phyloP scores from a whole-genome alignment of 495 filamentous ascomycete genomes.

The Letharia columbiana region DNA sequence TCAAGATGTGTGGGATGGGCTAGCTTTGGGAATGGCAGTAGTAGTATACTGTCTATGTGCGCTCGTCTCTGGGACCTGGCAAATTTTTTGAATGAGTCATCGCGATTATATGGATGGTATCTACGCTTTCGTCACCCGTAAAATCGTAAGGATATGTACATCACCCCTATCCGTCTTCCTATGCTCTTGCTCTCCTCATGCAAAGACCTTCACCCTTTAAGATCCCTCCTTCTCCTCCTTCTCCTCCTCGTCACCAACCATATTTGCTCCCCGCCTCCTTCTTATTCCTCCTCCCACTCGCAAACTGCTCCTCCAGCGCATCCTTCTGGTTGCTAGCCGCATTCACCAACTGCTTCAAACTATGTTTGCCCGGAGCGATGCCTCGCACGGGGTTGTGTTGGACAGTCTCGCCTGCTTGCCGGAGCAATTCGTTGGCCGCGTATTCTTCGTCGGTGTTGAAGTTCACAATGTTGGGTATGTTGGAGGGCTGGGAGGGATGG shows the following conservation, averaged over 20 bases:
- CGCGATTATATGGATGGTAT: neutral
- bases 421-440: slow-evolving; percentile 59
- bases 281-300: slow-evolving; percentile 60
- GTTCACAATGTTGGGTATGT: slow-evolving; percentile 47
- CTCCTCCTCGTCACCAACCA: slow-evolving; percentile 52
- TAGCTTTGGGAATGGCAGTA: too few species aligned
- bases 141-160: neutral
- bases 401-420: slow-evolving; percentile 54
- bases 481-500: slow-evolving; percentile 25
- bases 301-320: slow-evolving; percentile 83
- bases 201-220: neutral
- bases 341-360: slow-evolving; percentile 75
- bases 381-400: slow-evolving; percentile 75
- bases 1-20: too few species aligned
- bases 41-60: too few species aligned
- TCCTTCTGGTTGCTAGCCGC: slow-evolving; percentile 69
- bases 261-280: slow-evolving; percentile 73
- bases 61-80: too few species aligned
- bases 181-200: neutral
- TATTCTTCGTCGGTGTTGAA: slow-evolving; percentile 89
- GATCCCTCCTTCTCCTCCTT: neutral
- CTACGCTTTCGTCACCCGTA: neutral
- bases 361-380: slow-evolving; percentile 84
- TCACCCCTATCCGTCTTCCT: neutral
- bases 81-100: neutral